Evolutionary conservation across 805 yeast genomes (phyloP), one percentile per base, ranked within the genome.

Genomic region (Pichia cephalocereana): DNA sequence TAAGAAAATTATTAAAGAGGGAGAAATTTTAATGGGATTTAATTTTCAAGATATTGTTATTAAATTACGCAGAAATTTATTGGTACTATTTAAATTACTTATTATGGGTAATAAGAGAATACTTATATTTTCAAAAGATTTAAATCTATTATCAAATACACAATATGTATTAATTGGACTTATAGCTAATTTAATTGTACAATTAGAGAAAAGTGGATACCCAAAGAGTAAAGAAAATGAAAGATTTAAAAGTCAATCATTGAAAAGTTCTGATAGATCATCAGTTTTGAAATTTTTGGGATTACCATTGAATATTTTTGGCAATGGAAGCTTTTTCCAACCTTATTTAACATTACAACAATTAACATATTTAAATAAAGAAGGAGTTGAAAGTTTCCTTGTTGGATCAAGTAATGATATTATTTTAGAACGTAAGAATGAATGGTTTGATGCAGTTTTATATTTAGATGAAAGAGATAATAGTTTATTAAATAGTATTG

Each of bases 331-430:
- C 1, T 74, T 91, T 51, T 90, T 95, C 72, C 83, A 84, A 56
- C 98, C 99, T 2, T 93, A 91, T 66, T 74, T 90, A n/a, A 95
- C 98, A 0, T 69, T 93, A 47, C 99, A 91, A 63, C 98, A 91
- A 60, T 69, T 91, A 48, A 85, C 84, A 46, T 89, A 85, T 55
- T 70, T 93, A 46, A 71, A 70, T 32, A 72, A 75, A 19, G 68
- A 70, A 1, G 75, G 73, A 45, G 75, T 90, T 0, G 68, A 74
- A 36, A 80, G 80, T 60, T 93, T 79, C 55, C 68, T 86, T 60
- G 76, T 87, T 44, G 99, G 99, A 0, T 82, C 95, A 40, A 89
- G 97, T 6, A 93, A 93, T 66, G 80, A 90, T 39, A 69, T 93
- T 38, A 70, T 93, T 40, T 67, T 85, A 42, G 83, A 82, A 57